These are phyloP conservation scores for Thermothelomyces thermophilus DNA, from an alignment of 2,329 filamentous ascomycete genomes.

Conservation along the genomic window DNA sequence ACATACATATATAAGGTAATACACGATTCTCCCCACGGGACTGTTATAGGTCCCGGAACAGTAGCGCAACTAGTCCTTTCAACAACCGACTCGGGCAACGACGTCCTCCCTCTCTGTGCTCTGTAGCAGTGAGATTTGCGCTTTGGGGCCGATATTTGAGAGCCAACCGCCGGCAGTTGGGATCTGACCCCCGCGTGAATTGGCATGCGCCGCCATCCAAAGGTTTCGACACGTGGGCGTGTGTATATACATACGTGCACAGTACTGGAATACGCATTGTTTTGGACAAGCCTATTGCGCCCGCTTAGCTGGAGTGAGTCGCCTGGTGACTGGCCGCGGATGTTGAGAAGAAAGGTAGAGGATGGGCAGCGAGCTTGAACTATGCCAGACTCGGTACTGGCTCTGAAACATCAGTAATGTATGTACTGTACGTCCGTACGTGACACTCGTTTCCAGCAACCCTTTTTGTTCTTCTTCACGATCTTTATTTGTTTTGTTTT, in stretches of 20 bases:
- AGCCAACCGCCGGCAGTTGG: background rate
- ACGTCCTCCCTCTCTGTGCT: background rate
- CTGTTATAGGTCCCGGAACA: too few species aligned
- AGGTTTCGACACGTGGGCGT: background rate
- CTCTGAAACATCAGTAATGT: too few species aligned
- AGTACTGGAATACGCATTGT: too few species aligned
- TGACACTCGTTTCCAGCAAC: too few species aligned
- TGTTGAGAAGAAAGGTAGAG: background rate
- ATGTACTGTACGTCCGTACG: too few species aligned
- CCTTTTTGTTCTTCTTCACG: too few species aligned
- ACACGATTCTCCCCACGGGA: too few species aligned
- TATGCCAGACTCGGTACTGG: too few species aligned
- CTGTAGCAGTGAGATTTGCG: background rate
- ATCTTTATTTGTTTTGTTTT: too few species aligned
- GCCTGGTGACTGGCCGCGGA: constrained; percentile 3
- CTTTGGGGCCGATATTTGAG: background rate
- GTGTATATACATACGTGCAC: too few species aligned
- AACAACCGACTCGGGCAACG: background rate
- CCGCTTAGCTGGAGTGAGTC: background rate
- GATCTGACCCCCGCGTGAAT: background rate
- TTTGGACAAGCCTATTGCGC: constrained; percentile 1
- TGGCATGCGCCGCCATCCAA: background rate
- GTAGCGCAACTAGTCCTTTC: constrained; percentile 11
- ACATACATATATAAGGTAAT: too few species aligned
- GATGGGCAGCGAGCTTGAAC: constrained; percentile 5